Percentiles rank a stretch among this genome's conserved stretches.
These are phyloP conservation scores for Lomentospora prolificans DNA, from an alignment of 2,329 filamentous ascomycete genomes.

Conservation along the genomic window DNA sequence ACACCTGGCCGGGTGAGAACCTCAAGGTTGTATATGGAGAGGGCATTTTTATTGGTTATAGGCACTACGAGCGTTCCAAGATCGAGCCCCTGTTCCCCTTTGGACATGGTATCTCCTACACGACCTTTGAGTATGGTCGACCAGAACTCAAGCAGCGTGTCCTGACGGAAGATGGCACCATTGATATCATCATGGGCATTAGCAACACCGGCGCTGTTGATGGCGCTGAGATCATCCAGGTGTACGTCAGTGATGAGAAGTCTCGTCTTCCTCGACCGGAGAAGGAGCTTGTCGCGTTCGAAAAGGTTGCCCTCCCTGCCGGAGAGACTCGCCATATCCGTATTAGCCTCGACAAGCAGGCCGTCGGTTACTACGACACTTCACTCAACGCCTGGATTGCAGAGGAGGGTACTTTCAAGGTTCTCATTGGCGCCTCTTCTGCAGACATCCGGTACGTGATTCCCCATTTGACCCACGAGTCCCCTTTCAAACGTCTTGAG, in stretches of 20 bases:
- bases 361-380: conserved; percentile 54
- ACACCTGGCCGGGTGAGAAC: conserved; percentile 66
- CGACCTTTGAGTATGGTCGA: conserved; percentile 53
- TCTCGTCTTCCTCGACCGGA: conserved; percentile 54
- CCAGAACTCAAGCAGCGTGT: conserved; percentile 37
- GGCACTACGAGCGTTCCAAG: conserved; percentile 56
- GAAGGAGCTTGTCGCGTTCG: conserved; percentile 63
- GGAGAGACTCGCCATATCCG: conserved; percentile 43
- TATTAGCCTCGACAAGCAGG: conserved; percentile 37
- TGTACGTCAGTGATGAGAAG: conserved; percentile 56
- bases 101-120: conserved; percentile 66
- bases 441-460: conserved; percentile 49
- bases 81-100: conserved; percentile 59
- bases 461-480: too few relatives aligned
- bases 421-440: conserved; percentile 52
- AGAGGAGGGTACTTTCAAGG: conserved; percentile 52
- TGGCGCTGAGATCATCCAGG: conserved; percentile 57
- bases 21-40: conserved; percentile 60
- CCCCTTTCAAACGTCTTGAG: neutral
- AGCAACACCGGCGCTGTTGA: conserved; percentile 45
- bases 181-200: conserved; percentile 37
- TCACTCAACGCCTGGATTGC: conserved; percentile 51
- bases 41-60: conserved; percentile 63
- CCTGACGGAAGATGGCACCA: conserved; percentile 26
- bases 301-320: conserved; percentile 49